Conservation (phyloP, 768 basidiomycete species). For the Crassisporium funariophilum region DNA sequence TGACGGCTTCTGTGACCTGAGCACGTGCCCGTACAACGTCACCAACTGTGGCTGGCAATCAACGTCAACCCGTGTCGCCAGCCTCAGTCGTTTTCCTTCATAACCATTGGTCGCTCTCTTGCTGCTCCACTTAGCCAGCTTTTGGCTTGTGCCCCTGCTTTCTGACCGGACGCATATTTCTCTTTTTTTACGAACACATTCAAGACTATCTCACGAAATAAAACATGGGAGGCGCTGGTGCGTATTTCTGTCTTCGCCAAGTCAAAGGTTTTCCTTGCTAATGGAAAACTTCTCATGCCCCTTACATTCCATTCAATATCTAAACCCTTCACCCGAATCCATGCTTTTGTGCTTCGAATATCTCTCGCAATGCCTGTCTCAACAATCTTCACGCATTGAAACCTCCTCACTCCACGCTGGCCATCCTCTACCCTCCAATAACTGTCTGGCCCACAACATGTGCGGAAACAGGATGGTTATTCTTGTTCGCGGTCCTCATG, state of each 20-base stretch:
- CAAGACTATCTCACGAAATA: constrained; percentile 19
- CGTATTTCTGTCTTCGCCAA: constrained; percentile 16
- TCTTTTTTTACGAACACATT: constrained; percentile 8
- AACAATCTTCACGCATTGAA: constrained; percentile 3
- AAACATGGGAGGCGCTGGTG: constrained; percentile 46
- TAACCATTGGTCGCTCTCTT: not conserved
- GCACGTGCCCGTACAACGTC: constrained; percentile 18
- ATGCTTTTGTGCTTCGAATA: not conserved
- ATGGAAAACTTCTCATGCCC: constrained; percentile 5
- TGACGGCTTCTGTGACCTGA: not conserved
- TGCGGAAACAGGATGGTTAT: constrained; percentile 79
- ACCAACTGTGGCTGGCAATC: constrained; percentile 13
- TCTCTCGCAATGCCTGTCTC: not conserved
- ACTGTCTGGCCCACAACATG: constrained; percentile 8
- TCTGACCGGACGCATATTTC: not conserved
- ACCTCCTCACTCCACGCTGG: not conserved
- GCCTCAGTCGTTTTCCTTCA: not conserved
- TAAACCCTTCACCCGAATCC: not conserved
- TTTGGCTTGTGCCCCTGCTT: constrained; percentile 6
- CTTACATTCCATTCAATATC: constrained; percentile 5
- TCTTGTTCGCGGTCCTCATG: constrained; percentile 94
- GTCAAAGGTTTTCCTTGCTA: constrained; percentile 11
- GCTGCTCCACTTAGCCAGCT: not conserved
- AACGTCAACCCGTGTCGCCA: not conserved
- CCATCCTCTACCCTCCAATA: not conserved